phyloP scores from a whole-genome alignment of 2,329 filamentous ascomycete genomes.

The Nemania sp. region DNA sequence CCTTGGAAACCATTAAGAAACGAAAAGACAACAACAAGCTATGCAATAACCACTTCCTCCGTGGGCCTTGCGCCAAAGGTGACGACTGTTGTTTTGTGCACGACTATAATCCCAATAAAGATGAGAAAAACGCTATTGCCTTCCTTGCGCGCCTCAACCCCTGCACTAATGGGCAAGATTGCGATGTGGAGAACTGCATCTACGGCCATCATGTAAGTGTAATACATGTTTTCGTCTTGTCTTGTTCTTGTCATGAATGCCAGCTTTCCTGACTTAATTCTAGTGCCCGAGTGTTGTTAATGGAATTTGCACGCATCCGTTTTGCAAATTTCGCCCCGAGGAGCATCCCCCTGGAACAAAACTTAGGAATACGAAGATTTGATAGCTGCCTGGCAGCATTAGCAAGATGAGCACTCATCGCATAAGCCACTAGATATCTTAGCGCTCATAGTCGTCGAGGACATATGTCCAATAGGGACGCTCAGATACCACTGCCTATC shows the following conservation, averaged over 20 bases:
- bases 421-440: constrained; percentile 12
- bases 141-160: constrained; percentile 69
- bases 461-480: background rate
- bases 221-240: background rate
- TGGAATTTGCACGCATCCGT: constrained; percentile 64
- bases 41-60: constrained; percentile 72
- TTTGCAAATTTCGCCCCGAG: constrained; percentile 66
- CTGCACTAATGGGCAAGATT: constrained; percentile 69
- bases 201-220: constrained; percentile 71
- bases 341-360: constrained; percentile 70
- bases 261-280: constrained; percentile 35
- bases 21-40: constrained; percentile 67
- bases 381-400: constrained; percentile 3
- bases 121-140: constrained; percentile 68
- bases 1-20: constrained; percentile 67
- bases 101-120: constrained; percentile 63
- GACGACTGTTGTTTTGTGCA: constrained; percentile 69
- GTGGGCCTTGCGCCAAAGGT: constrained; percentile 67
- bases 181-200: constrained; percentile 68
- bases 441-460: constrained; percentile 1
- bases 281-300: constrained; percentile 68
- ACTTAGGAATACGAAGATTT: constrained; percentile 51
- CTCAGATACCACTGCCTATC: constrained; percentile 2
- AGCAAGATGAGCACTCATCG: constrained; percentile 11
- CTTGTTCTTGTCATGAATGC: background rate